Percentiles rank a stretch among this genome's conserved stretches.
Conservation (phyloP, 208 protist genomes). For the Trypanosoma caninum region DNA sequence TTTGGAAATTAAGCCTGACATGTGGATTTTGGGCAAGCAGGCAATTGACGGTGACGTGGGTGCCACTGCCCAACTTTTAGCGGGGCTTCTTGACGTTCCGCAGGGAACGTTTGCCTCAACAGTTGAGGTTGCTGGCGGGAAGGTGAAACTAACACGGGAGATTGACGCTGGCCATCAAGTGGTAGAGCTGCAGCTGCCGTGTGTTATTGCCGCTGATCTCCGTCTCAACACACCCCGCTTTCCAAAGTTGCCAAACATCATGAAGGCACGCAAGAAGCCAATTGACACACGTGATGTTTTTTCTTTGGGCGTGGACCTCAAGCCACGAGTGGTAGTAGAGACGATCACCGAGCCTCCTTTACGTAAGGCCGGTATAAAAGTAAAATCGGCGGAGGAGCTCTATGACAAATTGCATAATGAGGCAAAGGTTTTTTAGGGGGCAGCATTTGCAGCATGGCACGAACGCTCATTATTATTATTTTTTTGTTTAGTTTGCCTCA, state of each 20-base stretch:
- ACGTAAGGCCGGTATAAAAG: constrained; percentile 87
- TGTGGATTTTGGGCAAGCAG: constrained; percentile 95
- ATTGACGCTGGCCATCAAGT: constrained; percentile 94
- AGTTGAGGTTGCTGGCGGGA: constrained; percentile 65
- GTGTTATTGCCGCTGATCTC: constrained; percentile 87
- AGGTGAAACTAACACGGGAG: constrained; percentile 92
- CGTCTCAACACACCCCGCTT: constrained; percentile 96
- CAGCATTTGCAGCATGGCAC: not conserved
- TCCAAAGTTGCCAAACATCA: constrained; percentile 97
- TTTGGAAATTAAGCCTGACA: constrained; percentile 80
- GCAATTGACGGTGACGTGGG: constrained; percentile 95
- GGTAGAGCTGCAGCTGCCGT: constrained; percentile 77
- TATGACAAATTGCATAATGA: constrained; percentile 92
- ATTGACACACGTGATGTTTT: constrained; percentile 76
- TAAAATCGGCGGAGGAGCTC: constrained; percentile 89
- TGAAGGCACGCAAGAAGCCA: constrained; percentile 97
- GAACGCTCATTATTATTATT: not conserved
- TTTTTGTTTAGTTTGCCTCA: not conserved
- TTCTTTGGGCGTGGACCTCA: constrained; percentile 86
- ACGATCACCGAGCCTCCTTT: constrained; percentile 75
- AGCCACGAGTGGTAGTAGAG: constrained; percentile 53
- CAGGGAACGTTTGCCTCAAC: constrained; percentile 94
- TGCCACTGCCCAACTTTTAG: constrained; percentile 94
- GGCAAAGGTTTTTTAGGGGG: constrained; percentile 80
- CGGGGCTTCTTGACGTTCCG: constrained; percentile 91